These are phyloP conservation scores for Ustilago sp. DNA, from an alignment of 1,284 basidiomycete genomes.

Conservation along the genomic window DNA sequence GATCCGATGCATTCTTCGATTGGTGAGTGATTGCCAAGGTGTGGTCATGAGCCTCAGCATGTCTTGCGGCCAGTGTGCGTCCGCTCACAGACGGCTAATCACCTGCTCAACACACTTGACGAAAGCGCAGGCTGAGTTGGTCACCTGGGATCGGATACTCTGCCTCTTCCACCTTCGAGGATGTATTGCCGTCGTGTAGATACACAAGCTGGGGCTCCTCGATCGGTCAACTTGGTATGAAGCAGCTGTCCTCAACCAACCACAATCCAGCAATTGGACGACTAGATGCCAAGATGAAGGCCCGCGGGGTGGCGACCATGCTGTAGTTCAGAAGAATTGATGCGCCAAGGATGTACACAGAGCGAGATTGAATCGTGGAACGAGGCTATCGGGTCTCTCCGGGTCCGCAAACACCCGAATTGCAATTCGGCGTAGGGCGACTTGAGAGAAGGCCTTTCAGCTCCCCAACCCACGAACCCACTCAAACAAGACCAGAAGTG, in stretches of 20 bases:
- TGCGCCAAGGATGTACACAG: not conserved
- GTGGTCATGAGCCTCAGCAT: not conserved
- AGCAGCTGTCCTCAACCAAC: not conserved
- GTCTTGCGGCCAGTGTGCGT: not conserved
- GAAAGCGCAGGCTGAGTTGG: not conserved
- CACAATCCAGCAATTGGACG: slow-evolving; percentile 1
- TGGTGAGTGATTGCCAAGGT: slow-evolving; percentile 4
- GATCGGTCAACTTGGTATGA: not conserved
- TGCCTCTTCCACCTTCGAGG: not conserved
- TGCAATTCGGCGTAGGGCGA: slow-evolving; percentile 17
- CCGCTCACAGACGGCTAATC: not conserved
- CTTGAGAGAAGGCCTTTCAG: not conserved
- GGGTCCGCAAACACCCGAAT: slow-evolving; percentile 43
- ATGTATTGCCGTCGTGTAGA: not conserved
- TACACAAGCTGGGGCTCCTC: not conserved
- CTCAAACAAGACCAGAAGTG: not conserved
- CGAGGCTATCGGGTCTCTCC: slow-evolving; percentile 22
- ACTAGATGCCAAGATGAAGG: not conserved
- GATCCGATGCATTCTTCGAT: slow-evolving; percentile 14
- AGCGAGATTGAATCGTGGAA: not conserved
- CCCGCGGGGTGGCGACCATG: not conserved
- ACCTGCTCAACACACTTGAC: not conserved
- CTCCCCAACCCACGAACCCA: slow-evolving; percentile 19
- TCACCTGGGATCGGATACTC: not conserved
- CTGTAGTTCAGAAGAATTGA: not conserved